These are phyloP conservation scores for Dactylonectria macrodidyma DNA, from an alignment of 2,329 filamentous ascomycete genomes.

Conservation along the genomic window DNA sequence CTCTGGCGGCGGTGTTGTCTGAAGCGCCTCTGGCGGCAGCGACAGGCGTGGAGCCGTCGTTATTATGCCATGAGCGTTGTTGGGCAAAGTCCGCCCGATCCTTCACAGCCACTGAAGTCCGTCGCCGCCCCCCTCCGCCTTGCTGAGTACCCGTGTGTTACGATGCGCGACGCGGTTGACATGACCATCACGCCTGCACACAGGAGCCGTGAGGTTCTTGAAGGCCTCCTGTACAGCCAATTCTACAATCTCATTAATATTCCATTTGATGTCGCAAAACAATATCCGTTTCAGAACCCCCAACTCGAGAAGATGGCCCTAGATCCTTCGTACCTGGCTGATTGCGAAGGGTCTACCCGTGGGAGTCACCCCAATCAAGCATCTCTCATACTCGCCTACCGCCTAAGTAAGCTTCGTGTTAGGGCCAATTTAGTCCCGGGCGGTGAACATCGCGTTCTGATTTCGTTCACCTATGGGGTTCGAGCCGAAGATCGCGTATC, in stretches of 20 bases:
- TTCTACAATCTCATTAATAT: not conserved
- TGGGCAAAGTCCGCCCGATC: not conserved
- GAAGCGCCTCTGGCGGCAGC: not conserved
- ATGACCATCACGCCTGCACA: constrained; percentile 1
- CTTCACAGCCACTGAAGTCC: not conserved
- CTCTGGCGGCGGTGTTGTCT: not conserved
- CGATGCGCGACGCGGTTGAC: not conserved
- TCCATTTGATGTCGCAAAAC: not conserved
- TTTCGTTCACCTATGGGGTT: not conserved
- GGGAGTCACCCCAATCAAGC: not conserved
- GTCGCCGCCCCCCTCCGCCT: not conserved
- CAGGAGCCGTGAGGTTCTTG: constrained; percentile 4
- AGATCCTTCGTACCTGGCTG: not conserved
- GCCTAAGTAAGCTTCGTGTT: not conserved
- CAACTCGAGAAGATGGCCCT: not conserved
- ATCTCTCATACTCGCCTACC: not conserved
- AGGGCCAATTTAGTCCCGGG: not conserved
- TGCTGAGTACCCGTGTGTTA: not conserved
- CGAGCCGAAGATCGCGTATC: constrained; percentile 4
- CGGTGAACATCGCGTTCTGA: not conserved
- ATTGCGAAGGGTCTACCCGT: not conserved
- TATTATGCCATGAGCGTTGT: not conserved
- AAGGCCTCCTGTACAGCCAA: not conserved
- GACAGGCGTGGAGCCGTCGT: constrained; percentile 1
- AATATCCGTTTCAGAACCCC: constrained; percentile 3